Percentiles rank a stretch among this genome's conserved stretches.
Evolutionary conservation across 2,329 filamentous ascomycete genomes (phyloP).

Genomic region (Fusarium kyushuense): DNA sequence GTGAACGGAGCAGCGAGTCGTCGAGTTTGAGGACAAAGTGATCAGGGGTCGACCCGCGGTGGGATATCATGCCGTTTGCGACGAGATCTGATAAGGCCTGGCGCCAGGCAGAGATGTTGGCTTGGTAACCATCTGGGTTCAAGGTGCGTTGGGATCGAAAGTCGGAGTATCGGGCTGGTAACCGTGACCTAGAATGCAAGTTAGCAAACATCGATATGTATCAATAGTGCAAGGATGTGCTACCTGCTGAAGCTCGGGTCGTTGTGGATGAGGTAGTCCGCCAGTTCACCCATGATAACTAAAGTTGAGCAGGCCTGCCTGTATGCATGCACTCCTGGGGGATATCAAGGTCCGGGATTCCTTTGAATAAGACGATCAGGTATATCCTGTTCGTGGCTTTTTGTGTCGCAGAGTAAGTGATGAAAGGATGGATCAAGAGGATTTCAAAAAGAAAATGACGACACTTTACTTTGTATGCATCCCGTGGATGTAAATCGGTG

Average conservation of each 20-base stretch:
- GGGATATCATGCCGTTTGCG: constrained; percentile 67
- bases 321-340: background rate
- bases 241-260: constrained; percentile 73
- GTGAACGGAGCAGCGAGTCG: constrained; percentile 74
- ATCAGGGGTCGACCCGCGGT: constrained; percentile 57
- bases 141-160: constrained; percentile 79
- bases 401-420: background rate
- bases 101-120: constrained; percentile 85
- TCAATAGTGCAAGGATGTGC: background rate
- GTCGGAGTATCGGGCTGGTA: constrained; percentile 90
- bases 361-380: background rate
- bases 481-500: constrained; percentile 13
- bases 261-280: constrained; percentile 72
- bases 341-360: background rate
- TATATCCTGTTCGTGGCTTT: background rate
- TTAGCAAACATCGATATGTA: background rate
- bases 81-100: constrained; percentile 77
- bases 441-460: constrained; percentile 24
- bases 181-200: constrained; percentile 69
- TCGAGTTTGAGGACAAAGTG: constrained; percentile 66
- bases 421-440: constrained; percentile 5
- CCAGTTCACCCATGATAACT: constrained; percentile 72
- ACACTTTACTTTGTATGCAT: constrained; percentile 18
- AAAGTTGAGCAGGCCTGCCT: background rate
- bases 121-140: constrained; percentile 87